phyloP scores from a whole-genome alignment of 2,329 filamentous ascomycete genomes.

The Aspergillus latus region DNA sequence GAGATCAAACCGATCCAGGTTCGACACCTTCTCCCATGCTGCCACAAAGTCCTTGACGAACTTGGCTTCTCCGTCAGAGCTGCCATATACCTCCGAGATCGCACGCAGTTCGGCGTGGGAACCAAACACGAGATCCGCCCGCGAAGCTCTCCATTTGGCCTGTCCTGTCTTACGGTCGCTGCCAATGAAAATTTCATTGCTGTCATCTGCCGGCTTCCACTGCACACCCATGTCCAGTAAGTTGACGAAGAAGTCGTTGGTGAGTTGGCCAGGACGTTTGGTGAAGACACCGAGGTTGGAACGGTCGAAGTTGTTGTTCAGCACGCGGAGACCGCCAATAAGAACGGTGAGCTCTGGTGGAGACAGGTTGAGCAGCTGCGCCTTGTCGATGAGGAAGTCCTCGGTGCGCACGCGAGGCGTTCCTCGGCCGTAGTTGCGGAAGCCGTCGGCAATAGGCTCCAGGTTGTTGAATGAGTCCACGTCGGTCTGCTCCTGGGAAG shows the following conservation, averaged over 20 bases:
- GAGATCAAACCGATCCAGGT: conserved; percentile 67
- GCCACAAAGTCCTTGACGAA: conserved; percentile 70
- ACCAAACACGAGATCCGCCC: conserved; percentile 69
- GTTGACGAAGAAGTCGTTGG: conserved; percentile 81
- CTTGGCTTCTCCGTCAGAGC: conserved; percentile 59
- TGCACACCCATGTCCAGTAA: conserved; percentile 65
- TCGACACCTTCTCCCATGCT: conserved; percentile 74
- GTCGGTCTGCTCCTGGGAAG: conserved; percentile 71
- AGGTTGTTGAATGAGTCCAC: conserved; percentile 63
- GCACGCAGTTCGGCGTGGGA: conserved; percentile 73
- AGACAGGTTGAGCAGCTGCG: conserved; percentile 68
- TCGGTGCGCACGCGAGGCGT: conserved; percentile 63
- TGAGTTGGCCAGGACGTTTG: conserved; percentile 64
- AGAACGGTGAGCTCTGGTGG: conserved; percentile 70
- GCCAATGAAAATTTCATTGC: conserved; percentile 62
- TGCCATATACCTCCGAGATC: conserved; percentile 68
- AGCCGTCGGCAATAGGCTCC: conserved; percentile 69
- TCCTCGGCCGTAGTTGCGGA: conserved; percentile 74
- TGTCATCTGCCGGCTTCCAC: conserved; percentile 60
- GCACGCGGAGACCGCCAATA: conserved; percentile 68
- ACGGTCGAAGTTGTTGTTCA: conserved; percentile 71
- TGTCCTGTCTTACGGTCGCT: conserved; percentile 64
- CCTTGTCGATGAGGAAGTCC: conserved; percentile 69
- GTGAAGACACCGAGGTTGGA: conserved; percentile 69
- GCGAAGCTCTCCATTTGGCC: conserved; percentile 69